Evolutionary conservation across 345 rosid genomes (phyloP).

Genomic region (Sisymbrium altissimum): DNA sequence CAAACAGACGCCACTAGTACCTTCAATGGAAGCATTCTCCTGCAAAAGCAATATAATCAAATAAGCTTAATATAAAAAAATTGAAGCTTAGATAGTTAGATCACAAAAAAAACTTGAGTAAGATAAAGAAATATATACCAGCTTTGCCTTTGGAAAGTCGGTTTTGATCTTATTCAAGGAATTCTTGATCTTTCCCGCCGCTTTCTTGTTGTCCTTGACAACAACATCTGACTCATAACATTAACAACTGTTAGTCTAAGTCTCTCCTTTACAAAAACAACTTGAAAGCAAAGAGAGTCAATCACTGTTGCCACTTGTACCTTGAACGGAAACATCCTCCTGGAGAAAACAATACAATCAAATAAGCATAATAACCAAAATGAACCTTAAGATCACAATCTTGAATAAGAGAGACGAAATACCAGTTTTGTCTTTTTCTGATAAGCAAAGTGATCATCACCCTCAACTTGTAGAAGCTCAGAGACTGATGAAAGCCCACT

Average conservation of each 20-base stretch:
- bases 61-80: not conserved
- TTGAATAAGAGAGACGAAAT: not conserved
- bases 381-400: not conserved
- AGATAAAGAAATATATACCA: not conserved
- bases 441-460: conserved; percentile 32
- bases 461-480: conserved; percentile 52
- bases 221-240: not conserved
- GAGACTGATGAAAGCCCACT: conserved; percentile 69
- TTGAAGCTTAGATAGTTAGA: not conserved
- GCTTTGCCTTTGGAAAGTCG: not conserved
- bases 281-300: not conserved
- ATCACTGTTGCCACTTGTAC: not conserved
- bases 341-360: conserved; percentile 26
- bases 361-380: not conserved
- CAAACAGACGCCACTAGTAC: not conserved
- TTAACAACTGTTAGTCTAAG: not conserved
- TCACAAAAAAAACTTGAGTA: not conserved
- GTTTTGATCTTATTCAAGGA: not conserved
- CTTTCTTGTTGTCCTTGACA: not conserved
- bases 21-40: not conserved
- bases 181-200: not conserved
- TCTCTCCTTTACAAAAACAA: not conserved
- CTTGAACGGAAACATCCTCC: conserved; percentile 41
- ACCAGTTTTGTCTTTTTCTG: conserved; percentile 26
- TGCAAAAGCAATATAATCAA: not conserved